Evolutionary conservation across 2,329 filamentous ascomycete genomes (phyloP).

Genomic region (Boeremia exigua): DNA sequence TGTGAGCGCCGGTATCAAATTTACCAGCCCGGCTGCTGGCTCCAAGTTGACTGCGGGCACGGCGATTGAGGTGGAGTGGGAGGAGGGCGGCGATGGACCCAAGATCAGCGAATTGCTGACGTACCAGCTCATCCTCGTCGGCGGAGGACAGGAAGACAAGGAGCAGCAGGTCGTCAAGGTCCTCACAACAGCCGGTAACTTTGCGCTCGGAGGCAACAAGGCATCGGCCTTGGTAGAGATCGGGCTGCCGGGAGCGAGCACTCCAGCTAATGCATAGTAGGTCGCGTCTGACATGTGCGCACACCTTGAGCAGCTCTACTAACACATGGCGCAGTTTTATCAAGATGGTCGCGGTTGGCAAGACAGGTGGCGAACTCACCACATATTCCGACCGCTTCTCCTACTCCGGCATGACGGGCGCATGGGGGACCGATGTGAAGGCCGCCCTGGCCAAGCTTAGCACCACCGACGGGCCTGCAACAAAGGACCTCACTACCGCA

Average conservation of each 20-base stretch:
- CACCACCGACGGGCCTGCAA: slow-evolving; percentile 38
- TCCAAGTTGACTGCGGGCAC: slow-evolving; percentile 57
- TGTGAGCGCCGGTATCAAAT: slow-evolving; percentile 60
- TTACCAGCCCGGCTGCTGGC: slow-evolving; percentile 61
- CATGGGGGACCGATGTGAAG: slow-evolving; percentile 55
- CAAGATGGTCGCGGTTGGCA: slow-evolving; percentile 61
- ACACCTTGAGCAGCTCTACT: slow-evolving; percentile 6
- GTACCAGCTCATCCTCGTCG: slow-evolving; percentile 66
- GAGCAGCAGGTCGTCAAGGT: slow-evolving; percentile 20
- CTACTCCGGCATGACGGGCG: slow-evolving; percentile 68
- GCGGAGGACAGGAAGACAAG: slow-evolving; percentile 55
- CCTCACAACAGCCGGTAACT: slow-evolving; percentile 53
- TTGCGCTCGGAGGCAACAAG: slow-evolving; percentile 53
- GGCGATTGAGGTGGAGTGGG: slow-evolving; percentile 62
- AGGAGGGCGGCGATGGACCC: slow-evolving; percentile 60
- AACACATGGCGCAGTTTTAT: slow-evolving; percentile 34
- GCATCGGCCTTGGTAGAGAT: slow-evolving; percentile 41
- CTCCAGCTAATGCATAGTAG: slow-evolving; percentile 63
- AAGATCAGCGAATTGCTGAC: slow-evolving; percentile 57
- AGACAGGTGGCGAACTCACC: slow-evolving; percentile 61
- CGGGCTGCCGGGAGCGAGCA: slow-evolving; percentile 29
- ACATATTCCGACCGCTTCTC: slow-evolving; percentile 70
- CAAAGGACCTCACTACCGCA: slow-evolving; percentile 28
- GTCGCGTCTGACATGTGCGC: slow-evolving; percentile 24
- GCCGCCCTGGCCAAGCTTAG: slow-evolving; percentile 45